Evolutionary conservation across 768 basidiomycete genomes (phyloP), one percentile per base, ranked within the genome.

Genomic region (Leccinum fibrillosum): DNA sequence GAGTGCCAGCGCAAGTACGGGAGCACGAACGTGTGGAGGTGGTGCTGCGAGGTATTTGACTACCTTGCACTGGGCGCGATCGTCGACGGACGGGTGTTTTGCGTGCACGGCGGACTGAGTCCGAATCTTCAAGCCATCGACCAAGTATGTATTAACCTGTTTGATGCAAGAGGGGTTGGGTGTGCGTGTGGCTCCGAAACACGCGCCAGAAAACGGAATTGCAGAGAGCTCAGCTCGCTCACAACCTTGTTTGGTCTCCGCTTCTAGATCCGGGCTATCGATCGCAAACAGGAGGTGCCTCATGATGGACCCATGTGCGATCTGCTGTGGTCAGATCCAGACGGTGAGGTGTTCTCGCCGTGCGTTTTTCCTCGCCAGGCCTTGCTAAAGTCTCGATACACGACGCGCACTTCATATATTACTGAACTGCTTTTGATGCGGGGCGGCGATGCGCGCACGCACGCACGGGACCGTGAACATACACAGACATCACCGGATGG

Each of bases 291-390:
- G 73, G 96, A 98, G 70, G 96, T 98, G 23, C 96, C 96, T 26
- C 96, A 98, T 72, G 96, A 98, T 69, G 96, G 96, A 12, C 88
- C 94, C 8, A 98, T 98, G 96, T 98, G 96, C 69, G 96, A 98
- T 75, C 78, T 98, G 2, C 79, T 98, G n/a, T 98, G 96, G 96
- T 97, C 95, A 58, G 96, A 98, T 78, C 96, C 96, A 48, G 96
- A 98, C 72, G 95, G 94, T 94, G 56, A 63, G 69, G 59, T 13
- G 64, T 45, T 53, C 58, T 30, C 28, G 17, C 52, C 21, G 34
- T 50, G 57, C 44, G n/a, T 57, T 55, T 58, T 42, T 47, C 50
- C 56, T 47, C 54, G 28, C 23, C 25, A 48, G 42, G 42, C 42
- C 23, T 52, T 53, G 64, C 67, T 57, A 63, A 64, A 50, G 25